A percentile compares a stretch with the other conserved stretches of the same genome.
Conservation (phyloP, 306 rosid genomes). For the Elaeagnus macrophylla region DNA sequence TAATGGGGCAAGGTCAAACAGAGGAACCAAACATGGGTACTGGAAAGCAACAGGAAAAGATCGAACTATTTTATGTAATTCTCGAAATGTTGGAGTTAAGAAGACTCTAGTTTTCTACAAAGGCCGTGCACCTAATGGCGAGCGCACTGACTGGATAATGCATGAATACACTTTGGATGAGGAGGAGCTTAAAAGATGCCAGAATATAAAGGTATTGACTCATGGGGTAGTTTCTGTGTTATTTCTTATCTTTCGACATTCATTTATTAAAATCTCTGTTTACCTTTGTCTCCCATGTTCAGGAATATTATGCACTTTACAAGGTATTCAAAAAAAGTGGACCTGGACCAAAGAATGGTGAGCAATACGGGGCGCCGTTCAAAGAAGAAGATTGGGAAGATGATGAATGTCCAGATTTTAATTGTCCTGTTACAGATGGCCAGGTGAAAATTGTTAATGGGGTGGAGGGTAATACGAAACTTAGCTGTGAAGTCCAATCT, state of each 20-base stretch:
- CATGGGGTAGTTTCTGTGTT: neutral
- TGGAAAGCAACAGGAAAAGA: conserved; percentile 96
- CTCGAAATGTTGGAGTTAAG: conserved; percentile 69
- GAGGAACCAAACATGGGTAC: conserved; percentile 77
- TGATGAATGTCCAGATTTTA: conserved; percentile 37
- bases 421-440: conserved; percentile 20
- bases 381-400: conserved; percentile 81
- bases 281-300: conserved; percentile 3
- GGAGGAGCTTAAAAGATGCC: conserved; percentile 78
- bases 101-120: conserved; percentile 79
- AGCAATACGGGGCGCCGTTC: conserved; percentile 92
- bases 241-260: neutral
- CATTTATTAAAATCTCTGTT: neutral
- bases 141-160: conserved; percentile 97
- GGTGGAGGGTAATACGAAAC: conserved; percentile 9
- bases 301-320: conserved; percentile 83
- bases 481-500: conserved; percentile 20
- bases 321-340: conserved; percentile 91
- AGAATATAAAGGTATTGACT: conserved; percentile 49
- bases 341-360: conserved; percentile 96
- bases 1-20: conserved; percentile 72
- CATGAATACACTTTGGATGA: conserved; percentile 87
- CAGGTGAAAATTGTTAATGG: conserved; percentile 18
- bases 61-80: conserved; percentile 49
- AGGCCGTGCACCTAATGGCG: conserved; percentile 78